Evolutionary conservation across 176 grass and related monocot species (phyloP), one percentile per base, ranked within the genome.

Genomic region (Oryza longistaminata): DNA sequence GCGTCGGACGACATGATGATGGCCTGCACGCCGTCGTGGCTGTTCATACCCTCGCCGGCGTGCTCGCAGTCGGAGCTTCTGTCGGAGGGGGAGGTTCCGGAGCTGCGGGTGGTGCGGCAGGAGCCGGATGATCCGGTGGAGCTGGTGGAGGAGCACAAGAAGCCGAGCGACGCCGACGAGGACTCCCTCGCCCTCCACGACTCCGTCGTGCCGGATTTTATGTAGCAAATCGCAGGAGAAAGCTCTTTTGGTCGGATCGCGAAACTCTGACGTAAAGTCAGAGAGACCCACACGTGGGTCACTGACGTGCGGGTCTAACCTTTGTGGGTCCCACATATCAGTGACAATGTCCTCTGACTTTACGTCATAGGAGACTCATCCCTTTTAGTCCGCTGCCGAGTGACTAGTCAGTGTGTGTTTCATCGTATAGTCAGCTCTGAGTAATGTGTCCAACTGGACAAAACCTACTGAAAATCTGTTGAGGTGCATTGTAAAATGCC

Each of bases 61-160:
- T 84, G 72, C 64, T 84, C 82, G 3, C 72, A 40, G 72, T 84
- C 82, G 8, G 61, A 75, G 71, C 44, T 84, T 43, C 71, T 84
- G 27, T 16, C 44, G 0, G 17, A 21, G 53, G 15, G 7, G 53
- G 53, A 58, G 53, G 6, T 12, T 46, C 27, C 42, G n/a, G 2
- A 67, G 61, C 19, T 52, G 45, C 7, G 1, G 34, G 34, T 35
- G 34, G 4, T 3, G 34, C 34, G 34, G 34, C 34, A 35, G 34
- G 34, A 35, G 2, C 45, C 22, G 6, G 6, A 7, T 12, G 71
- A 35, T 35, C 34, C 34, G 34, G 34, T 35, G 34, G 34, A 35
- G 29, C 29, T 31, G 34, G 34, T 35, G 34, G 5, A 35, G 34
- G 34, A 35, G 14, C 14, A 31, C 71, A 50, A 50, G 71, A 16